These are phyloP conservation scores for Achaetomium macrosporum DNA, from an alignment of 2,329 filamentous ascomycete genomes.

Conservation along the genomic window DNA sequence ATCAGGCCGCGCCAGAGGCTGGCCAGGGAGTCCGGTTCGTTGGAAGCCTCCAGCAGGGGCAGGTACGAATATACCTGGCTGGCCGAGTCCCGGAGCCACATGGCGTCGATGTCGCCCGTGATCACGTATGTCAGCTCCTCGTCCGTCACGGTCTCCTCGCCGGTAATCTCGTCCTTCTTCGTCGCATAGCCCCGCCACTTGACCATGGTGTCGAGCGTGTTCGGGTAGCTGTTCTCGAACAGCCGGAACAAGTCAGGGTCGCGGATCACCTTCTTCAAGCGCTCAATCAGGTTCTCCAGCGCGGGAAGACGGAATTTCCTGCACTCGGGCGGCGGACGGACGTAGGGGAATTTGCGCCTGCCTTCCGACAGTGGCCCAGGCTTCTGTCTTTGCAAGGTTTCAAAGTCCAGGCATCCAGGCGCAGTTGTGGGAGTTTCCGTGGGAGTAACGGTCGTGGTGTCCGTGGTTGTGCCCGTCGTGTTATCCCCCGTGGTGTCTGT, in stretches of 20 bases:
- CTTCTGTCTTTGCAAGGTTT: slow-evolving; percentile 21
- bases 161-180: slow-evolving; percentile 30
- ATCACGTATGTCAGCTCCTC: slow-evolving; percentile 71
- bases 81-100: slow-evolving; percentile 82
- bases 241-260: slow-evolving; percentile 66
- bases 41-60: slow-evolving; percentile 51
- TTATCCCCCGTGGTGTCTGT: too few relatives aligned
- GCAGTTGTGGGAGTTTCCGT: background rate
- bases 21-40: slow-evolving; percentile 53
- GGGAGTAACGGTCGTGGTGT: background rate
- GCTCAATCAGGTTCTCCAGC: slow-evolving; percentile 60
- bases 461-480: too few relatives aligned
- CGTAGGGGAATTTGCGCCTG: slow-evolving; percentile 28
- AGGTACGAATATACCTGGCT: slow-evolving; percentile 68
- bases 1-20: slow-evolving; percentile 65
- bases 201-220: slow-evolving; percentile 76
- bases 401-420: slow-evolving; percentile 22
- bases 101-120: slow-evolving; percentile 78
- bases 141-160: slow-evolving; percentile 32
- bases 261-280: slow-evolving; percentile 35
- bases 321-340: slow-evolving; percentile 58
- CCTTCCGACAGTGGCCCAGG: slow-evolving; percentile 29
- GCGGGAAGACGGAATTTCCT: slow-evolving; percentile 64
- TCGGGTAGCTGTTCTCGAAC: slow-evolving; percentile 79
- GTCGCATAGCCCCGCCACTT: slow-evolving; percentile 64